These are phyloP conservation scores for Paxillus rubicundulus DNA, from an alignment of 768 basidiomycete genomes.

Conservation along the genomic window DNA sequence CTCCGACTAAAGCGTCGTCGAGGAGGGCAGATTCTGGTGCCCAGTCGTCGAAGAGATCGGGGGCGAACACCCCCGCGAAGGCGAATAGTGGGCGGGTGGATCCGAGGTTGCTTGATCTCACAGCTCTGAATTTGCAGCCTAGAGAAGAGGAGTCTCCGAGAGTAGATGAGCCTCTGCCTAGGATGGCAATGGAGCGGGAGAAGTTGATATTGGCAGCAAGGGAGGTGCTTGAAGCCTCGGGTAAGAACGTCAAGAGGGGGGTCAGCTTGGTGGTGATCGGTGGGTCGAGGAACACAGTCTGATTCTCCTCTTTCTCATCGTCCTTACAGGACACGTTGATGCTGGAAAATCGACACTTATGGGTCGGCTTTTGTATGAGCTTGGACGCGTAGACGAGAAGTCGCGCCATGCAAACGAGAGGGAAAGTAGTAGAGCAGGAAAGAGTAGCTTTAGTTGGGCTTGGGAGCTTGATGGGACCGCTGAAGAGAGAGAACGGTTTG, in stretches of 20 bases:
- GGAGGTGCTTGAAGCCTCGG: constrained; percentile 45
- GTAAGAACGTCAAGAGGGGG: constrained; percentile 56
- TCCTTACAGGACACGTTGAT: constrained; percentile 84
- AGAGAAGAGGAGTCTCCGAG: constrained; percentile 39
- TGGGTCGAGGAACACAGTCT: constrained; percentile 32
- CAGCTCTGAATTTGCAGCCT: constrained; percentile 63
- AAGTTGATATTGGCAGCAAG: constrained; percentile 82
- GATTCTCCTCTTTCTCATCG: constrained; percentile 8
- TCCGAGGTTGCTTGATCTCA: constrained; percentile 67
- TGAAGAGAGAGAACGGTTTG: constrained; percentile 90
- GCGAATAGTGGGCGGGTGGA: constrained; percentile 37
- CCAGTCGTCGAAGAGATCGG: constrained; percentile 37
- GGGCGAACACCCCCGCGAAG: constrained; percentile 42
- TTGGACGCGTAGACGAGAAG: constrained; percentile 86
- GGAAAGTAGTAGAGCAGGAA: constrained; percentile 86
- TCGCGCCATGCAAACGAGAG: constrained; percentile 81
- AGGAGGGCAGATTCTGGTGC: constrained; percentile 39
- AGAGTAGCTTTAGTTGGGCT: constrained; percentile 96
- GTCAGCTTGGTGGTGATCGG: constrained; percentile 93
- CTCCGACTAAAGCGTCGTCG: constrained; percentile 38
- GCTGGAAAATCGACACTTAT: constrained; percentile 98
- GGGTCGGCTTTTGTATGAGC: constrained; percentile 90
- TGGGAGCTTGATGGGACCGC: constrained; percentile 94
- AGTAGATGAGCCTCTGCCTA: constrained; percentile 54
- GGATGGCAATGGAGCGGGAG: constrained; percentile 67